phyloP scores from a whole-genome alignment of 164 flowering plant genomes.

The Dillenia suffruticosa region DNA sequence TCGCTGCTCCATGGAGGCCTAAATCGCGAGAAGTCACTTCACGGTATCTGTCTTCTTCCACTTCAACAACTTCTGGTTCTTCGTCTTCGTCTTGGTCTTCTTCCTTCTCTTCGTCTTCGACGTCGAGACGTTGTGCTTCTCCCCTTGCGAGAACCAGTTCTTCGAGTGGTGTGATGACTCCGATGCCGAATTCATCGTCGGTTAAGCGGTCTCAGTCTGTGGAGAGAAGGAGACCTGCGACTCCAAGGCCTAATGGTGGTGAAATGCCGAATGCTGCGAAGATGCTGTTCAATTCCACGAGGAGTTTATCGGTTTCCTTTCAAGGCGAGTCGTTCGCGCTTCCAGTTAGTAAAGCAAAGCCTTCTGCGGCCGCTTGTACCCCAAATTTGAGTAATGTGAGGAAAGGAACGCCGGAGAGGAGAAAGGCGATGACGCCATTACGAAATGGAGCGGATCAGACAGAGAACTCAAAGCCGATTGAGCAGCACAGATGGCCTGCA shows the following conservation, averaged over 20 bases:
- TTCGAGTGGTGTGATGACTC: slow-evolving; percentile 6
- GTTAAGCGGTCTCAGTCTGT: slow-evolving; percentile 48
- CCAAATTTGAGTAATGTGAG: slow-evolving; percentile 15
- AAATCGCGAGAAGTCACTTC: slow-evolving; percentile 46
- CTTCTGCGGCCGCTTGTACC: slow-evolving; percentile 18
- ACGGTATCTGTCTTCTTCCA: slow-evolving; percentile 39
- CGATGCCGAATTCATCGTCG: slow-evolving; percentile 7
- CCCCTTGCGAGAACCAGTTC: slow-evolving; percentile 12
- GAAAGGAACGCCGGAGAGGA: slow-evolving; percentile 50
- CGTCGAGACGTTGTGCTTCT: slow-evolving; percentile 33
- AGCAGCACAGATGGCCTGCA: slow-evolving; percentile 56
- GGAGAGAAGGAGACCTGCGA: slow-evolving; percentile 40
- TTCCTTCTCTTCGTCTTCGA: slow-evolving; percentile 11
- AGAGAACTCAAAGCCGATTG: slow-evolving; percentile 33
- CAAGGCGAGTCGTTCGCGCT: slow-evolving; percentile 55
- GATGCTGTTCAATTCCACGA: slow-evolving; percentile 38
- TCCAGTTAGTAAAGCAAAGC: slow-evolving; percentile 42
- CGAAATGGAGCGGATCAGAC: slow-evolving; percentile 18
- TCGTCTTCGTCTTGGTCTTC: slow-evolving; percentile 20
- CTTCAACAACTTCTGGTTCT: slow-evolving; percentile 11
- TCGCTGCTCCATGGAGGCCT: slow-evolving; percentile 36
- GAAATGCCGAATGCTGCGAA: slow-evolving; percentile 32
- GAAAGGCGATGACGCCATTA: slow-evolving; percentile 25
- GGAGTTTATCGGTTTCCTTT: slow-evolving; percentile 65
- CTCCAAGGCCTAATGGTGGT: slow-evolving; percentile 24